Evolutionary conservation across 2,329 filamentous ascomycete species (phyloP).

Genomic region (Aspergillus ochraceoroseus): DNA sequence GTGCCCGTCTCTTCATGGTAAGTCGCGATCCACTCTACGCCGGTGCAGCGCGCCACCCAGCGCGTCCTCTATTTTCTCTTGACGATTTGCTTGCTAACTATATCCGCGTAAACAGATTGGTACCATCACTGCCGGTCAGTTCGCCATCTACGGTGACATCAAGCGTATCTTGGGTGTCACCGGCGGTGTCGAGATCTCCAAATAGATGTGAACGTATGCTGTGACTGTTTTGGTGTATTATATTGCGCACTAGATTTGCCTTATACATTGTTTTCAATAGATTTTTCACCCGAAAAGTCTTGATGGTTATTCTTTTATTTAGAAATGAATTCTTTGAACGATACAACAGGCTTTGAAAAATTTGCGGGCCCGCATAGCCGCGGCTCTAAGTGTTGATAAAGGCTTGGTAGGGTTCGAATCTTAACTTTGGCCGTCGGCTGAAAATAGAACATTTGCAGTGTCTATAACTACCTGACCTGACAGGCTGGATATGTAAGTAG

Average conservation of each 20-base stretch:
- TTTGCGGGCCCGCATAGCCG: too few relatives aligned
- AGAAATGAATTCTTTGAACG: conserved; percentile 8
- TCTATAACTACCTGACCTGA: too few relatives aligned
- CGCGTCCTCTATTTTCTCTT: too few relatives aligned
- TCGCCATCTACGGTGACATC: conserved; percentile 78
- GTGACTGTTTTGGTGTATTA: conserved; percentile 24
- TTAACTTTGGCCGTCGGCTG: too few relatives aligned
- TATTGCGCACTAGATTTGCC: conserved; percentile 19
- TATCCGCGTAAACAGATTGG: conserved; percentile 44
- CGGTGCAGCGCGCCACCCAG: background rate
- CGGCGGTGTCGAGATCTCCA: conserved; percentile 65
- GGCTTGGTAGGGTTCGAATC: too few relatives aligned
- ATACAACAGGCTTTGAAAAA: background rate
- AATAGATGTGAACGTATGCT: conserved; percentile 31
- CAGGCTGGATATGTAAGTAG: too few relatives aligned
- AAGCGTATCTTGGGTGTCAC: conserved; percentile 66
- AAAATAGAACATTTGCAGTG: too few relatives aligned
- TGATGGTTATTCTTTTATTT: conserved; percentile 9
- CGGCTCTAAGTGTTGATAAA: too few relatives aligned
- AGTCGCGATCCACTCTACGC: conserved; percentile 18
- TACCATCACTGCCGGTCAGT: conserved; percentile 72
- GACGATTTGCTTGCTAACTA: background rate
- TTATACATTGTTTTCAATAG: conserved; percentile 19
- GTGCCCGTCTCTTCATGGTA: conserved; percentile 69
- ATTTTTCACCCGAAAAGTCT: conserved; percentile 17